A percentile compares a stretch with the other conserved stretches of the same genome.
Evolutionary conservation across 2,329 filamentous ascomycete species (phyloP).

Genomic region (Sarocladium brachiariae): DNA sequence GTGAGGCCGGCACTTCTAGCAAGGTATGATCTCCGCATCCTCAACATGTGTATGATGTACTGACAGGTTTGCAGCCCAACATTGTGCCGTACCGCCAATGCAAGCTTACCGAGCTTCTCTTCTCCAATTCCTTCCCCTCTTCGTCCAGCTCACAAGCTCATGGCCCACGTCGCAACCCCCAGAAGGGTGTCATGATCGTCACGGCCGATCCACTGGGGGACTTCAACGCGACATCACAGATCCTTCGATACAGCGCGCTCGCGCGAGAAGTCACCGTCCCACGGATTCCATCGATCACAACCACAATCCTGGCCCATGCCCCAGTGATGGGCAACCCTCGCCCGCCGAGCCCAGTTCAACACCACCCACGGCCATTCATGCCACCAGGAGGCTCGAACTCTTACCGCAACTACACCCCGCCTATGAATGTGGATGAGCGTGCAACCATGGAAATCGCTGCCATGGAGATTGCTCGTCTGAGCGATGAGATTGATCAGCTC

Average conservation of each 20-base stretch:
- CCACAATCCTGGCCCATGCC: conserved; percentile 51
- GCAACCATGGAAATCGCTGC: conserved; percentile 78
- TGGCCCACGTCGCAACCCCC: conserved; percentile 54
- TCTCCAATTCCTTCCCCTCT: conserved; percentile 81
- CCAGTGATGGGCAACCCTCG: conserved; percentile 19
- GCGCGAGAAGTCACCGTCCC: conserved; percentile 90
- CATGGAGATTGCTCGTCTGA: conserved; percentile 72
- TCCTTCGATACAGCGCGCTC: conserved; percentile 86
- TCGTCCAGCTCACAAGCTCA: conserved; percentile 34
- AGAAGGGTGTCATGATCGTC: conserved; percentile 92
- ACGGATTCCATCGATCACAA: conserved; percentile 74
- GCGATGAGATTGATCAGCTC: conserved; percentile 65
- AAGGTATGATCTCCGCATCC: conserved; percentile 48
- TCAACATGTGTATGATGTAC: background rate
- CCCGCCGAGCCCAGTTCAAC: conserved; percentile 23
- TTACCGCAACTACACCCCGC: conserved; percentile 33
- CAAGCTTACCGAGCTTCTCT: conserved; percentile 77
- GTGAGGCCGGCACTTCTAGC: conserved; percentile 63
- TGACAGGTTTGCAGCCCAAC: conserved; percentile 49
- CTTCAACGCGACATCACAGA: conserved; percentile 95
- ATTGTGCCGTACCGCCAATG: conserved; percentile 76
- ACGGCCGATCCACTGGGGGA: conserved; percentile 90
- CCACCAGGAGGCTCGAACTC: conserved; percentile 26
- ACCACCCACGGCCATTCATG: conserved; percentile 33
- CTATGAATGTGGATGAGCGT: conserved; percentile 40